Percentiles rank a stretch among this genome's conserved stretches.
These are phyloP conservation scores for Sideroxylon spinosum DNA, from an alignment of 179 eudicot species.

Conservation along the genomic window DNA sequence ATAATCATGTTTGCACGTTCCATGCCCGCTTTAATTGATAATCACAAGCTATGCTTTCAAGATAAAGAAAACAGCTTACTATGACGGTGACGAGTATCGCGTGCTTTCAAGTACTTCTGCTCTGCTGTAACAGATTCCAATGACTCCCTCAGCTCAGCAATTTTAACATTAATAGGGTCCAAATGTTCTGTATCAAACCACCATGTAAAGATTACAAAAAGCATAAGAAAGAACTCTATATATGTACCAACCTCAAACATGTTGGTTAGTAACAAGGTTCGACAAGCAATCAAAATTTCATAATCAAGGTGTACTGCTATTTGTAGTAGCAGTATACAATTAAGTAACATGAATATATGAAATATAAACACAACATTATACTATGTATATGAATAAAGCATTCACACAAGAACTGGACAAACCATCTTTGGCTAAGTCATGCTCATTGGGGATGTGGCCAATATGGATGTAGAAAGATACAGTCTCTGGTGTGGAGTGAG, in stretches of 20 bases:
- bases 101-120: conserved; percentile 83
- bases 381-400: not conserved
- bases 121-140: conserved; percentile 76
- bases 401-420: conserved; percentile 25
- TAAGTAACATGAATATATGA: not conserved
- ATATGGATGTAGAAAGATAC: conserved; percentile 90
- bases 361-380: not conserved
- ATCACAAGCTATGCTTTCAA: not conserved
- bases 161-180: conserved; percentile 82
- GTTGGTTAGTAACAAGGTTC: not conserved
- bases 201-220: not conserved
- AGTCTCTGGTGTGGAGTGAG: conserved; percentile 69
- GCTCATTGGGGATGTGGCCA: conserved; percentile 86
- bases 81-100: conserved; percentile 81
- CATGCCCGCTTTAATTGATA: not conserved
- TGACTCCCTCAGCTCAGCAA: conserved; percentile 88
- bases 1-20: not conserved
- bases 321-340: not conserved
- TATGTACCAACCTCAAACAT: not conserved
- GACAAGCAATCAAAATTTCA: not conserved
- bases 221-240: not conserved
- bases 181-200: conserved; percentile 59
- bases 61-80: conserved; percentile 46
- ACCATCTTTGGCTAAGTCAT: conserved; percentile 96
- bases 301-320: not conserved